Evolutionary conservation across 1,284 basidiomycete species (phyloP).

Genomic region (Apiotrichum domesticum): DNA sequence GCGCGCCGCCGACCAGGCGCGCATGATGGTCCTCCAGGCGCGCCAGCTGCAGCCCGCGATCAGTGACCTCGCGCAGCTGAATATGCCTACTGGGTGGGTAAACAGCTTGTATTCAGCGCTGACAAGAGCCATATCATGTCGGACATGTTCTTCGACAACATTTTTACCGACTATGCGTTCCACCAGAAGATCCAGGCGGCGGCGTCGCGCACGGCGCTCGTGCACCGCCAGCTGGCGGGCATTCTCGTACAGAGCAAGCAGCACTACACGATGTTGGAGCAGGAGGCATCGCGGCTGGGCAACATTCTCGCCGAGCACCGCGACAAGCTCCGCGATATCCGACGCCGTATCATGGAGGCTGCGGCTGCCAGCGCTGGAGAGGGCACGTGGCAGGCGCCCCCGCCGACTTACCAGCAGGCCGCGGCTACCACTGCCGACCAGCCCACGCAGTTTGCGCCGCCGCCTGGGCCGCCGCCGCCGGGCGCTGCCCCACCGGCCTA

Average conservation of each 20-base stretch:
- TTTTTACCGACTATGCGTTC: constrained; percentile 19
- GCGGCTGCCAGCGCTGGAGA: neutral
- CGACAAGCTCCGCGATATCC: neutral
- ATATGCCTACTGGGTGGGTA: constrained; percentile 16
- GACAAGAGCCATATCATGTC: constrained; percentile 12
- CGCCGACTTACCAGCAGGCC: neutral
- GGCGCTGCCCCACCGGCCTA: too few species aligned
- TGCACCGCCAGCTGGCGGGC: neutral
- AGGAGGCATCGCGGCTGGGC: neutral
- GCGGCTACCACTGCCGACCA: too few species aligned
- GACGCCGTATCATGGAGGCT: neutral
- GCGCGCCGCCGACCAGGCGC: constrained; percentile 15
- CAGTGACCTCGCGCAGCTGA: constrained; percentile 2
- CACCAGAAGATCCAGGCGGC: constrained; percentile 16
- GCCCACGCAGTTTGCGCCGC: too few species aligned
- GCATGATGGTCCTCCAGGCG: constrained; percentile 17
- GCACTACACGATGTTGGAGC: neutral
- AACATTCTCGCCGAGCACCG: neutral
- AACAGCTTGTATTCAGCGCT: neutral
- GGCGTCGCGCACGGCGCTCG: neutral
- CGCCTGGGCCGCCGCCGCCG: too few species aligned
- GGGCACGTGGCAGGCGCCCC: neutral
- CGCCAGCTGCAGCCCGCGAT: constrained; percentile 12
- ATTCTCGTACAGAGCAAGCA: neutral
- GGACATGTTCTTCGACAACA: constrained; percentile 24